A percentile compares a stretch with the other conserved stretches of the same genome.
Conservation (phyloP, 2,329 filamentous ascomycete species). For the Colletotrichum tabaci region DNA sequence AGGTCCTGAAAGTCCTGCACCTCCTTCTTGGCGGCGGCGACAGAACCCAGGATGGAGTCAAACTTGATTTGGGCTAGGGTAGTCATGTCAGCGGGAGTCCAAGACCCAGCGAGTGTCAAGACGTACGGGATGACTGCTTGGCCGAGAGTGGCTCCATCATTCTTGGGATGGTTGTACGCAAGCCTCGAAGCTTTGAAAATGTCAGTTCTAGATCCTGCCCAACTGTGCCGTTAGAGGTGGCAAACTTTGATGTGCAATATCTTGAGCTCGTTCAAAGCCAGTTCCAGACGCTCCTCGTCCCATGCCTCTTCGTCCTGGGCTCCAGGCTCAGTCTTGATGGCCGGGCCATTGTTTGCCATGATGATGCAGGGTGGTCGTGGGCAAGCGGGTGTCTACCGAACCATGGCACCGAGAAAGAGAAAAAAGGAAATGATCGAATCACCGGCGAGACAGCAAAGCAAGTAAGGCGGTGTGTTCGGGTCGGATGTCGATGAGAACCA, state of each 20-base stretch:
- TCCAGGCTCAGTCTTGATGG: slow-evolving; percentile 23
- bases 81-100: slow-evolving; percentile 41
- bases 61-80: slow-evolving; percentile 65
- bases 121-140: slow-evolving; percentile 67
- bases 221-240: background rate
- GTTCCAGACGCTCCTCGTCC: slow-evolving; percentile 66
- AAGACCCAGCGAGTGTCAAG: slow-evolving; percentile 19
- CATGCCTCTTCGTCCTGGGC: slow-evolving; percentile 51
- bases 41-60: slow-evolving; percentile 62
- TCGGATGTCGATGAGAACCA: background rate
- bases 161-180: slow-evolving; percentile 65
- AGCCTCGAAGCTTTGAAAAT: slow-evolving; percentile 57
- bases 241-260: slow-evolving; percentile 69
- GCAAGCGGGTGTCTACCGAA: slow-evolving; percentile 10
- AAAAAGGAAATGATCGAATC: background rate
- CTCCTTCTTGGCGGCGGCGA: slow-evolving; percentile 63
- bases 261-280: slow-evolving; percentile 66
- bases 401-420: background rate
- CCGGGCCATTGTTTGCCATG: slow-evolving; percentile 40
- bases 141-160: slow-evolving; percentile 67
- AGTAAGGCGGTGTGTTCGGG: slow-evolving; percentile 2
- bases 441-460: background rate
- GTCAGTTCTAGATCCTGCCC: slow-evolving; percentile 28
- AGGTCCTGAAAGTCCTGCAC: slow-evolving; percentile 66
- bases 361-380: slow-evolving; percentile 6